Evolutionary conservation across 2,329 filamentous ascomycete genomes (phyloP), one percentile per base, ranked within the genome.

Genomic region (Aspergillus sp.): DNA sequence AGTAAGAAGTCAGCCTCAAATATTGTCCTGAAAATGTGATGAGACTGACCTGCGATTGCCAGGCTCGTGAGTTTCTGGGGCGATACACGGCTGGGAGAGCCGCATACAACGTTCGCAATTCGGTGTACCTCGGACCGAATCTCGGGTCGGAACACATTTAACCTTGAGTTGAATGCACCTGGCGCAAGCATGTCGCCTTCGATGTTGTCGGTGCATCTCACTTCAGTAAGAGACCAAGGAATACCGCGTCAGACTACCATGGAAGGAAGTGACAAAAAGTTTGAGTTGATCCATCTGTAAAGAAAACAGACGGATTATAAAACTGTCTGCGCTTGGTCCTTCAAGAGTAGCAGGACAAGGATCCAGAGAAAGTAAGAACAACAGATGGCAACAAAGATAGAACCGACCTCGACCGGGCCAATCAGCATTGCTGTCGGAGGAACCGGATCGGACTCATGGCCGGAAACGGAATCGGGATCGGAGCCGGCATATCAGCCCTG

Each of bases 41-140:
- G 27, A 30, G 27, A 2, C 41, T 4, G 41, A 44, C 41, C 17
- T 13, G 41, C 1, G 5, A 15, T n/a, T 47, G 23, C 44, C 52
- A 47, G 30, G 3, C 13, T 39, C 25, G 38, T 42, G 7, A 8
- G 13, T 21, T 1, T 54, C 32, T 7, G 58, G 58, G 27, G 56
- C 58, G 5, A 49, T 47, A 36, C 60, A 58, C 0, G 41, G 11
- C 17, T 57, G 51, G 39, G 50, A 44, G 21, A 60, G 55, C n/a
- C 61, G 58, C n/a, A 19, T 48, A 39, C 61, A 62, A 13, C 61
- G 58, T 21, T 62, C 54, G 32, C 61, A 62, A n/a, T n/a, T 25
- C 8, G 38, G 27, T 10, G 38, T 23, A 32, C 39, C 58, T 21
- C 0, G 10, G 2, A 25, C 21, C 10, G 10, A 30, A 11, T 30